Evolutionary conservation across 495 filamentous ascomycete genomes (phyloP).

Genomic region (Cercophora newfieldiana): DNA sequence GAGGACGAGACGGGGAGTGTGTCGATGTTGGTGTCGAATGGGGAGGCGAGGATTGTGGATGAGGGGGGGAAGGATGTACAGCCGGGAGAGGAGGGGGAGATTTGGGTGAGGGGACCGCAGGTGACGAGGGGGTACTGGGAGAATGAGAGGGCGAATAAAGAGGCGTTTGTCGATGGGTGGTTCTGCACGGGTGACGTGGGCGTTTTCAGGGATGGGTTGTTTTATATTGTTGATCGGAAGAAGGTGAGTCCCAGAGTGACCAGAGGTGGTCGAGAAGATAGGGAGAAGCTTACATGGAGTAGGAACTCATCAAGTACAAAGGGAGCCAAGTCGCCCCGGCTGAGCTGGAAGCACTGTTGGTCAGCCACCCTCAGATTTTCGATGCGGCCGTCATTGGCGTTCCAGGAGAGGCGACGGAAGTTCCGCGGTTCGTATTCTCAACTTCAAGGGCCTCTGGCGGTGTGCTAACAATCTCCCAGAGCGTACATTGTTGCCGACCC

Average conservation of each 20-base stretch:
- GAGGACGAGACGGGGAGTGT: slow-evolving; percentile 32
- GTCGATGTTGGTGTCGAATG: slow-evolving; percentile 53
- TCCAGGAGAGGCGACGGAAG: slow-evolving; percentile 65
- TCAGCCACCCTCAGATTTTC: slow-evolving; percentile 65
- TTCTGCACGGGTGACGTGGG: slow-evolving; percentile 75
- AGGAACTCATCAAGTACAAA: slow-evolving; percentile 48
- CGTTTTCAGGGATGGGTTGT: slow-evolving; percentile 49
- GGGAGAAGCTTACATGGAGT: neutral
- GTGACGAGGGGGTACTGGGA: slow-evolving; percentile 69
- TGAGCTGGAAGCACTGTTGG: slow-evolving; percentile 74
- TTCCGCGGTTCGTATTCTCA: slow-evolving; percentile 49
- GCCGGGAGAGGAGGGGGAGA: slow-evolving; percentile 35
- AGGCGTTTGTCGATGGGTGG: slow-evolving; percentile 59
- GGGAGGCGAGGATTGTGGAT: slow-evolving; percentile 48
- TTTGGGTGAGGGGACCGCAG: slow-evolving; percentile 49
- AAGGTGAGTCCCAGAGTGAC: slow-evolving; percentile 47
- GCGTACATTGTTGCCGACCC: slow-evolving; percentile 66
- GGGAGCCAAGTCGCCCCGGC: slow-evolving; percentile 78
- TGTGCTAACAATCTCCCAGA: slow-evolving; percentile 30
- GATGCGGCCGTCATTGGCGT: slow-evolving; percentile 81
- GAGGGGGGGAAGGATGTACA: slow-evolving; percentile 47
- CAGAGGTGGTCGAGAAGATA: slow-evolving; percentile 4
- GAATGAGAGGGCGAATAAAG: slow-evolving; percentile 61
- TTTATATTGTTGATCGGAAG: slow-evolving; percentile 68
- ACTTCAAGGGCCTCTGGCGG: neutral